These are phyloP conservation scores for Yueomyces sinensis DNA, from an alignment of 805 yeast genomes.

Conservation along the genomic window DNA sequence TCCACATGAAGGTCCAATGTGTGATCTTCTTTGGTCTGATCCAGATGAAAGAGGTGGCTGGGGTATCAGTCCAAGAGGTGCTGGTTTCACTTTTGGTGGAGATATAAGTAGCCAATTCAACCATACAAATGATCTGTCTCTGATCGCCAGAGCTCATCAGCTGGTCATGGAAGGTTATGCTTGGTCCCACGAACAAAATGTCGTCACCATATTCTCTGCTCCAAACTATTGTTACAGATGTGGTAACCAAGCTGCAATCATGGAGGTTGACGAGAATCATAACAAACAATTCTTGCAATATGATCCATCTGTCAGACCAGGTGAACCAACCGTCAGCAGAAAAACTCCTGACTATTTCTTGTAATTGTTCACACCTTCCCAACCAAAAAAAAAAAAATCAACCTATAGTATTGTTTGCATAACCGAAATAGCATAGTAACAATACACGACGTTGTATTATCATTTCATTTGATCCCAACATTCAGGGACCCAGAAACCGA, in stretches of 20 bases:
- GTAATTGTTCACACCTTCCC: no score
- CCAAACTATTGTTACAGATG: conserved; percentile 94
- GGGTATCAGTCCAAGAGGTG: conserved; percentile 96
- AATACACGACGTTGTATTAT: no score
- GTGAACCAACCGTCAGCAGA: conserved; percentile 90
- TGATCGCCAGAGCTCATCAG: conserved; percentile 89
- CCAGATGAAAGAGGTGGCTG: conserved; percentile 95
- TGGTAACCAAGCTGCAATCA: conserved; percentile 92
- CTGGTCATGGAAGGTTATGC: conserved; percentile 90
- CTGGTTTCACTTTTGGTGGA: conserved; percentile 93
- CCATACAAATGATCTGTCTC: conserved; percentile 66
- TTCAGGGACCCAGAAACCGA: no score
- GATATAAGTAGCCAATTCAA: conserved; percentile 85
- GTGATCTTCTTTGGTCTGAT: conserved; percentile 89
- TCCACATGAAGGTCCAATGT: conserved; percentile 95
- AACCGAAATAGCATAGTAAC: no score
- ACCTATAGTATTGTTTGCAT: no score
- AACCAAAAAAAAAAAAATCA: no score
- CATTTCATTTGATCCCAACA: no score
- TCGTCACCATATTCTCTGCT: conserved; percentile 84
- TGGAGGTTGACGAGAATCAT: conserved; percentile 92
- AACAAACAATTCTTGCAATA: conserved; percentile 82
- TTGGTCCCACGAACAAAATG: conserved; percentile 86
- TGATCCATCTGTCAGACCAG: conserved; percentile 91
- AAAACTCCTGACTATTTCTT: conserved; percentile 95